Conservation (phyloP, 2,329 filamentous ascomycete genomes). For the Leptographium wingfieldii region DNA sequence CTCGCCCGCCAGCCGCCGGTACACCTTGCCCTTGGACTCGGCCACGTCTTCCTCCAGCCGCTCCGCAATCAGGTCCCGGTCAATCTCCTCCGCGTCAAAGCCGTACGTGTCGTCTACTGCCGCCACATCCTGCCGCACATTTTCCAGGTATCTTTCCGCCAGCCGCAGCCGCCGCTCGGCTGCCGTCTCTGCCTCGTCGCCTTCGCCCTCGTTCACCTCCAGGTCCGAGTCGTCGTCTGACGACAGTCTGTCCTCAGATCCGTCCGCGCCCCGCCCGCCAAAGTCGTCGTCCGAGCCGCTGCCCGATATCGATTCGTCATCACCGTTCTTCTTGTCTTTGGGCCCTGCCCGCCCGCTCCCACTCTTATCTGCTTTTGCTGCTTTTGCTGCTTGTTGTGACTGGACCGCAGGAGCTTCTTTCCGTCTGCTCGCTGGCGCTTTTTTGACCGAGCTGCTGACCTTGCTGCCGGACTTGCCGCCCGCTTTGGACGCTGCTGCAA, state of each 20-base stretch:
- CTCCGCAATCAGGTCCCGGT: conserved; percentile 83
- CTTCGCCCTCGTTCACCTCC: conserved; percentile 45
- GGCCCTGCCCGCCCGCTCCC: not conserved
- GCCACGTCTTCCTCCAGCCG: conserved; percentile 83
- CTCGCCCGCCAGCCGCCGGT: conserved; percentile 63
- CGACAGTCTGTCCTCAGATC: conserved; percentile 33
- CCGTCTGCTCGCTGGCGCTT: not conserved
- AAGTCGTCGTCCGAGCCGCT: conserved; percentile 62
- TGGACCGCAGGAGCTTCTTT: conserved; percentile 27
- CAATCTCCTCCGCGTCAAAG: conserved; percentile 89
- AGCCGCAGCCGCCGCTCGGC: conserved; percentile 77
- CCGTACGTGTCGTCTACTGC: conserved; percentile 51
- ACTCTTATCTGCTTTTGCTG: not conserved
- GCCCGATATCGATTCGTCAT: conserved; percentile 25
- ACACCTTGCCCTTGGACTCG: conserved; percentile 81
- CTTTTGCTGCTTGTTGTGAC: conserved; percentile 13
- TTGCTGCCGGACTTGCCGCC: not conserved
- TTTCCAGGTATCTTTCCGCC: conserved; percentile 86
- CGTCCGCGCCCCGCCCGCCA: conserved; percentile 49
- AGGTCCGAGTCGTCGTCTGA: conserved; percentile 31
- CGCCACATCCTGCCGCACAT: conserved; percentile 63
- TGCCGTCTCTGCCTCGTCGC: conserved; percentile 75
- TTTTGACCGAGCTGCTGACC: not conserved
- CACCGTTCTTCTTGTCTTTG: conserved; percentile 15
- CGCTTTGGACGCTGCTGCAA: conserved; percentile 29